A percentile compares a stretch with the other conserved stretches of the same genome.
Evolutionary conservation across 768 basidiomycete species (phyloP).

Genomic region (Suillus subalutaceus): DNA sequence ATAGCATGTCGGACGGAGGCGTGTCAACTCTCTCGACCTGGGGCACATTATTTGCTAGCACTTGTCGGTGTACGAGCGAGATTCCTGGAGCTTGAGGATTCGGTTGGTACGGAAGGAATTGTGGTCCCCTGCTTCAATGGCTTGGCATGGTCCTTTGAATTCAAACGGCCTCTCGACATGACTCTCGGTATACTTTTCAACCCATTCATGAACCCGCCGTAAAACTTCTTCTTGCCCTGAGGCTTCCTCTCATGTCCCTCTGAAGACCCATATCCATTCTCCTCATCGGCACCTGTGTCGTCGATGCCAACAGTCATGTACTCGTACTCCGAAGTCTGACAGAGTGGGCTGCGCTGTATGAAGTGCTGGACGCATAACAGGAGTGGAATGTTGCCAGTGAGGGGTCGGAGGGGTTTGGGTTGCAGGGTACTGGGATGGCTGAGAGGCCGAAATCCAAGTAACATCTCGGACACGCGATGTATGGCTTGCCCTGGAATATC

Average conservation of each 20-base stretch:
- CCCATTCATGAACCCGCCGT: constrained; percentile 34
- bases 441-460: constrained; percentile 34
- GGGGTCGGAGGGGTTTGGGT: constrained; percentile 32
- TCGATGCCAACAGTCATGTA: constrained; percentile 37
- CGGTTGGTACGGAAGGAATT: constrained; percentile 25
- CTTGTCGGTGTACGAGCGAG: neutral
- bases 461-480: constrained; percentile 30
- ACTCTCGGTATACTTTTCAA: constrained; percentile 36
- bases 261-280: constrained; percentile 27
- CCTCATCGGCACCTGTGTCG: constrained; percentile 24
- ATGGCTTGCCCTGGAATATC: constrained; percentile 32
- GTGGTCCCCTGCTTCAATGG: constrained; percentile 23
- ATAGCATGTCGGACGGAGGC: neutral
- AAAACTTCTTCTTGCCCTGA: constrained; percentile 32
- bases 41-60: constrained; percentile 5
- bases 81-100: constrained; percentile 6
- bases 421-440: constrained; percentile 27
- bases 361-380: constrained; percentile 28
- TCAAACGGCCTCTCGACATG: constrained; percentile 33
- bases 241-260: constrained; percentile 30
- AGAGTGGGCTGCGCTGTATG: constrained; percentile 23
- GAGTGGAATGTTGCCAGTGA: constrained; percentile 28
- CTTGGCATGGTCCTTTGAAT: constrained; percentile 24
- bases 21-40: constrained; percentile 11
- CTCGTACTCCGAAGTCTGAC: constrained; percentile 33